These are phyloP conservation scores for Beauveria medogensis DNA, from an alignment of 2,329 filamentous ascomycete species.

Conservation along the genomic window DNA sequence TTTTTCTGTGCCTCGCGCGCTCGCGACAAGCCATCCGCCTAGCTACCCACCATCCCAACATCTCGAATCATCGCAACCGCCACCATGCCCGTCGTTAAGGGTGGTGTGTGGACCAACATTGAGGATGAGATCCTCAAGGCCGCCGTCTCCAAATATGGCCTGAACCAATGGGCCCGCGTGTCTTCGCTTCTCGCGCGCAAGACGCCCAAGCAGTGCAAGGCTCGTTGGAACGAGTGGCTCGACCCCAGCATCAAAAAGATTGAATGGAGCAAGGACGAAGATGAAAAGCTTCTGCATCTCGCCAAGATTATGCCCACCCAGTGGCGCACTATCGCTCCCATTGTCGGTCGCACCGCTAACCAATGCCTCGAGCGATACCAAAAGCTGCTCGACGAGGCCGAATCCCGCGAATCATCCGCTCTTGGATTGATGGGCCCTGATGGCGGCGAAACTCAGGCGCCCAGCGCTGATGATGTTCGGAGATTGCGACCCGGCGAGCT, in stretches of 20 bases:
- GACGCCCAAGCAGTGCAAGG: slow-evolving; percentile 98
- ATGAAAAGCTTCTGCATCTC: slow-evolving; percentile 92
- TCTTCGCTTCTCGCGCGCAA: slow-evolving; percentile 95
- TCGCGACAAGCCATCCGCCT: background rate
- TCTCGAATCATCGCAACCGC: slow-evolving; percentile 14
- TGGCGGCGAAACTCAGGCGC: slow-evolving; percentile 78
- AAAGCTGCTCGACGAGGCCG: slow-evolving; percentile 90
- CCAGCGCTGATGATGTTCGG: slow-evolving; percentile 86
- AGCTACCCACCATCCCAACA: background rate
- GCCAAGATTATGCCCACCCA: slow-evolving; percentile 98
- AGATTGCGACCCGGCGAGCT: slow-evolving; percentile 84
- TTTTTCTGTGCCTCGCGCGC: slow-evolving; percentile 8
- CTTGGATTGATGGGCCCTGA: slow-evolving; percentile 78
- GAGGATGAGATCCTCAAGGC: slow-evolving; percentile 97
- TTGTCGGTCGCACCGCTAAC: slow-evolving; percentile 91
- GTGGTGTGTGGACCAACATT: slow-evolving; percentile 68
- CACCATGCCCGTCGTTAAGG: slow-evolving; percentile 64
- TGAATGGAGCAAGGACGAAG: slow-evolving; percentile 97
- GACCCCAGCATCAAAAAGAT: slow-evolving; percentile 97
- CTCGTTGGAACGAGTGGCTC: slow-evolving; percentile 96
- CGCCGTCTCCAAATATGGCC: slow-evolving; percentile 85
- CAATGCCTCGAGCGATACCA: slow-evolving; percentile 97
- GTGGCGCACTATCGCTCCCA: slow-evolving; percentile 96
- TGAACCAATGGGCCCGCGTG: slow-evolving; percentile 97
- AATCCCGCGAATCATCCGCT: slow-evolving; percentile 77